These are phyloP conservation scores for Jacaranda copaia DNA, from an alignment of 257 asterid genomes.

Conservation along the genomic window DNA sequence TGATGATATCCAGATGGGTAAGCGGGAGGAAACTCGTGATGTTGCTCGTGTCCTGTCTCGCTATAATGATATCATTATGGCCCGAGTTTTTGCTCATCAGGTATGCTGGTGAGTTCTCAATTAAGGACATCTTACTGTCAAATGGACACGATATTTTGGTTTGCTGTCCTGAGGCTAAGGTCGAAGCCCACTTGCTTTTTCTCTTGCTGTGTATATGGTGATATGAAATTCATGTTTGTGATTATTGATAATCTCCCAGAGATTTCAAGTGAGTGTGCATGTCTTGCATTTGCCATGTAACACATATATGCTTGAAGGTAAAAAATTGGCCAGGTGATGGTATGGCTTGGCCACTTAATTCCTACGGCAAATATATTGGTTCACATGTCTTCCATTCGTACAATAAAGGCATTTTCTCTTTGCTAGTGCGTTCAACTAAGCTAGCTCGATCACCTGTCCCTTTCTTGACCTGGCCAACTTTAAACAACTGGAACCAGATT, in stretches of 20 bases:
- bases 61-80: conserved; percentile 98
- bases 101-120: conserved; percentile 72
- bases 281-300: not conserved
- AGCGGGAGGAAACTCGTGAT: conserved; percentile 98
- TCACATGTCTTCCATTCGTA: not conserved
- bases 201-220: not conserved
- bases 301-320: conserved; percentile 5
- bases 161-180: not conserved
- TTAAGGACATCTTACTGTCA: conserved; percentile 26
- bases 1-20: conserved; percentile 96
- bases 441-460: not conserved
- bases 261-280: not conserved
- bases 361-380: not conserved
- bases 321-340: not conserved
- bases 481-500: not conserved
- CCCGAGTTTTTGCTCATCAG: conserved; percentile 98
- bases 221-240: not conserved
- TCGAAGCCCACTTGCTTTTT: not conserved
- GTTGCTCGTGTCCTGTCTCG: conserved; percentile 96
- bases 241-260: conserved; percentile 6
- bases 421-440: conserved; percentile 4
- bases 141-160: not conserved
- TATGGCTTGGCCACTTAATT: conserved; percentile 22
- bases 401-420: not conserved
- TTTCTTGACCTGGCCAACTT: conserved; percentile 9